Evolutionary conservation across 139 green algal genomes (phyloP).

Genomic region (Chlorella sorokiniana): DNA sequence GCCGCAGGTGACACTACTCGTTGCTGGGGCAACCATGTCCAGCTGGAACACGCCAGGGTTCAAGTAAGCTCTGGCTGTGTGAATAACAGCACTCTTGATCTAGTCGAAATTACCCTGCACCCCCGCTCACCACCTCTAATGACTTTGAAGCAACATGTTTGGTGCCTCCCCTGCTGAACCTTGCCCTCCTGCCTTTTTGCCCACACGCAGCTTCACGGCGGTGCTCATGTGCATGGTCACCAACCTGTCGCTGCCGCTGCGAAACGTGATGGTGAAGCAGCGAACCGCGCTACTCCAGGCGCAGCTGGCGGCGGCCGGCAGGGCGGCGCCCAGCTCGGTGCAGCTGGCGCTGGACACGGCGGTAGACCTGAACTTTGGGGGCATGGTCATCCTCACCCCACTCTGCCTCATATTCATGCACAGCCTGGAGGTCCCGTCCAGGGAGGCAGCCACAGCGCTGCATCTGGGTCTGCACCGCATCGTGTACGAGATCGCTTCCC

Average conservation of each 20-base stretch:
- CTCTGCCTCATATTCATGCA: neutral
- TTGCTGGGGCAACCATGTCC: neutral
- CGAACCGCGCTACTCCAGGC: neutral
- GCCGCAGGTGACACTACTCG: neutral
- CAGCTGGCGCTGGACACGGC: neutral
- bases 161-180: neutral
- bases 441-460: neutral
- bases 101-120: neutral
- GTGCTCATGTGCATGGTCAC: constrained; percentile 3
- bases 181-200: neutral
- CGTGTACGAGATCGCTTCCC: neutral
- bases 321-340: neutral
- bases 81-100: neutral
- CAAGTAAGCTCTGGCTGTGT: too few relatives aligned
- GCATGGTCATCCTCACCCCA: neutral
- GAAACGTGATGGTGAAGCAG: constrained; percentile 1
- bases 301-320: neutral
- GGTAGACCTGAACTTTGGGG: neutral
- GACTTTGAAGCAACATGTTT: neutral
- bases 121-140: neutral
- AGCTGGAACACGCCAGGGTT: neutral
- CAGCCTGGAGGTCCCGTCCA: neutral
- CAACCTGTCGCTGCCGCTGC: neutral
- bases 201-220: neutral
- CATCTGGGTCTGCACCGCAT: neutral